Base-by-base conservation (phyloP, 345 rosid genomes). In the Geranium rotundifolium region DNA sequence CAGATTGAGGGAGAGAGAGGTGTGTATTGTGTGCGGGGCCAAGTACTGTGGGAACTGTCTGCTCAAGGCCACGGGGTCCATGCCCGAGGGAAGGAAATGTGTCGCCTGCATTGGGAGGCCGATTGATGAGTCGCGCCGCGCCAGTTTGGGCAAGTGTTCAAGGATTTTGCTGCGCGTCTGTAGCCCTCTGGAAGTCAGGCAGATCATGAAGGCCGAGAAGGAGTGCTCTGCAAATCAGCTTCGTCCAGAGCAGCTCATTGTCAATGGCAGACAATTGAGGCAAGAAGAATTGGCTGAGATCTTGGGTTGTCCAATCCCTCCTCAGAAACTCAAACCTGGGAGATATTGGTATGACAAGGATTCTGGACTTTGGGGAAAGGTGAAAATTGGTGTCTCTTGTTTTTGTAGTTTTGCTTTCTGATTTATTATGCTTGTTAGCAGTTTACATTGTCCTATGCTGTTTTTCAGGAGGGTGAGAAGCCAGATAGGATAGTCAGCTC, bases 11-110 rank as follows among this genome's bases (percentile, higher is more conserved):
- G 83, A 76, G 67, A 72, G 76, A 59, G 85, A 82, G 66, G 65
- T 30, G n/a, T 85, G 90, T 65, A 67, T 85, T 61, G 90, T 79
- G 19, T 85, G 87, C 55, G 87, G 80, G 63, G 73, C 82, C 0
- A 77, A 67, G 76, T 85, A 85, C 30, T 85, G 90, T 49, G 73
- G 77, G 18, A 82, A 75, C 59, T 85, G 90, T n/a, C 60, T 85
- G 78, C 70, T 85, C 18, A 82, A 75, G 72, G 87, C 87, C 7
- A 85, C 82, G 90, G 90, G 90, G 10, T 85, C 90, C 56, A 85
- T 85, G 90, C 90, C 90, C 1, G 90, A 85, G 63, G 90, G 90
- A 27, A 75, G 90, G 69, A 85, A 85, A 67, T 85, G 90, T n/a
- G 81, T 85, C 1, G 56, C 72, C 15, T 85, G 90, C 60, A 85